These are phyloP conservation scores for Tolypocladium album DNA, from an alignment of 2,329 filamentous ascomycete genomes.

Conservation along the genomic window DNA sequence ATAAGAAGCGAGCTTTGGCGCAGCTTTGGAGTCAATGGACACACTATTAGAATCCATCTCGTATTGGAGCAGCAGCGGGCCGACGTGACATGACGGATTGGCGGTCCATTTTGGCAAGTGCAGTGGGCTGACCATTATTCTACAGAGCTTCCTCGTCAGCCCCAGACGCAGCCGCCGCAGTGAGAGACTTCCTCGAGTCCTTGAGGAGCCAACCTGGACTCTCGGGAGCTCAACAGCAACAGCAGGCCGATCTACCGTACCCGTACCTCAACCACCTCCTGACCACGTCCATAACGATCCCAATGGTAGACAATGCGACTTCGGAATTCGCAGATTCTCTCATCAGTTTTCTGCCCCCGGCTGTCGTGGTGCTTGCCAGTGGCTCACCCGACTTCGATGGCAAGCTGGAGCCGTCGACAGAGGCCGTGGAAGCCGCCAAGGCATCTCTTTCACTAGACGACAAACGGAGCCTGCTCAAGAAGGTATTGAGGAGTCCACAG, in stretches of 20 bases:
- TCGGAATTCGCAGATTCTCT: constrained; percentile 62
- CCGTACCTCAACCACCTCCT: constrained; percentile 83
- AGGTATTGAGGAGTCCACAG: constrained; percentile 80
- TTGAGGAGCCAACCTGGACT: constrained; percentile 47
- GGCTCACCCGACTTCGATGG: constrained; percentile 43
- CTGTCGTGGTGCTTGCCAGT: constrained; percentile 66
- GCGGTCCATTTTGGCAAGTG: background rate
- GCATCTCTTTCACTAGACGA: constrained; percentile 61
- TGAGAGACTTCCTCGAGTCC: constrained; percentile 83
- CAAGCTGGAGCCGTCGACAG: constrained; percentile 56
- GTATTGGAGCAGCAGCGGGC: constrained; percentile 12
- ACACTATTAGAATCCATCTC: constrained; percentile 20
- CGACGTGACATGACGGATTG: constrained; percentile 7
- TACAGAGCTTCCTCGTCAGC: constrained; percentile 48
- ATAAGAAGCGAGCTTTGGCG: constrained; percentile 4
- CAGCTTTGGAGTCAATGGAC: constrained; percentile 14
- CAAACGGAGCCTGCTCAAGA: constrained; percentile 71
- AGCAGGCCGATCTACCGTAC: constrained; percentile 48
- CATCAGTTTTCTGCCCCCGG: constrained; percentile 66
- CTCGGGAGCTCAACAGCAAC: constrained; percentile 23
- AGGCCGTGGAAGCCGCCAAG: constrained; percentile 61
- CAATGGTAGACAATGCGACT: constrained; percentile 57
- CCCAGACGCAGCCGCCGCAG: constrained; percentile 63
- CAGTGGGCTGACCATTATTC: constrained; percentile 28
- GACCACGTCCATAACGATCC: constrained; percentile 64